A percentile compares a stretch with the other conserved stretches of the same genome.
phyloP scores from a whole-genome alignment of 2,329 filamentous ascomycete species.

The Exserohilum turcica region DNA sequence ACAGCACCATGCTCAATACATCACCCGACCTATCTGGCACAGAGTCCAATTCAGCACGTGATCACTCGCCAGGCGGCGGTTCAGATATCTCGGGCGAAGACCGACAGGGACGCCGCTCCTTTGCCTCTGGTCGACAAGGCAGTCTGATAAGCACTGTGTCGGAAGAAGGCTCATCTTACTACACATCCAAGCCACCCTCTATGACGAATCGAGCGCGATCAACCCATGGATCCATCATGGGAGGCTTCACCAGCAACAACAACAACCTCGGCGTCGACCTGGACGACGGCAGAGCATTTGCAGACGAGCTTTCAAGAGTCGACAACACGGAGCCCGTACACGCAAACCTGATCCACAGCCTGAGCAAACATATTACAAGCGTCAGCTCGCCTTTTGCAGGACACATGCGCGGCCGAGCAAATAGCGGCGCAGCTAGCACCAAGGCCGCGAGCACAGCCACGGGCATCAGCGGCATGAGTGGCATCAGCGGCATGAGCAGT shows the following conservation, averaged over 20 bases:
- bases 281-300: constrained; percentile 42
- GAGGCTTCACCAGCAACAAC: constrained; percentile 16
- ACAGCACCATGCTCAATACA: constrained; percentile 64
- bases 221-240: constrained; percentile 34
- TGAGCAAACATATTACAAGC: constrained; percentile 42
- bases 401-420: constrained; percentile 22
- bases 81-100: constrained; percentile 35
- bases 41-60: constrained; percentile 39
- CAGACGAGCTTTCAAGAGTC: constrained; percentile 43
- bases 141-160: constrained; percentile 37
- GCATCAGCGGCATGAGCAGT: not conserved
- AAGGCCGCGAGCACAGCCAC: constrained; percentile 16
- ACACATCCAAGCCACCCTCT: constrained; percentile 16
- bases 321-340: constrained; percentile 45
- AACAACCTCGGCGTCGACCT: constrained; percentile 26
- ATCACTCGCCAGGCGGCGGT: constrained; percentile 35
- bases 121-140: constrained; percentile 39
- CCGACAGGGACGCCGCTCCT: constrained; percentile 30
- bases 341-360: constrained; percentile 40
- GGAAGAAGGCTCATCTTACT: constrained; percentile 34
- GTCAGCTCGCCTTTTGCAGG: constrained; percentile 34
- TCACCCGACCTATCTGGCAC: constrained; percentile 42
- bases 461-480: constrained; percentile 10
- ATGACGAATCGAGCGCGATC: constrained; percentile 25
- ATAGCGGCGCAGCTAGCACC: constrained; percentile 17